A percentile compares a stretch with the other conserved stretches of the same genome.
Conservation (phyloP, 139 green algal genomes). For the Medakamo hakoo region DNA sequence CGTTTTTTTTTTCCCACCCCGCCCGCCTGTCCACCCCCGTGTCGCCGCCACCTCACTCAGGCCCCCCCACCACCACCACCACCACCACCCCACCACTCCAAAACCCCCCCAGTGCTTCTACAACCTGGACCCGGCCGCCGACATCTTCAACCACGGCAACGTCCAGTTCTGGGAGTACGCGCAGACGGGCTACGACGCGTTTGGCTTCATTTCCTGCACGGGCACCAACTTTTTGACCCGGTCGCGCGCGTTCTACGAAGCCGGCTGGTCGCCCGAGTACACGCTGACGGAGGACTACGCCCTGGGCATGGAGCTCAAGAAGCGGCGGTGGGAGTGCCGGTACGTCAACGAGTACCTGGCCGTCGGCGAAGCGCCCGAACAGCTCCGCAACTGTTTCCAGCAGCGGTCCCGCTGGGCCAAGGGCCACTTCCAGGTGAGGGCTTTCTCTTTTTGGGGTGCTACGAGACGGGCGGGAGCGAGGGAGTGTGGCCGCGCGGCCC, state of each 20-base stretch:
- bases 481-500: too few species aligned
- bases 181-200: constrained; percentile 30
- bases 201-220: constrained; percentile 48
- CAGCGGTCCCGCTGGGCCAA: constrained; percentile 72
- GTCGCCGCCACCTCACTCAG: neutral
- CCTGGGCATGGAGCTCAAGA: constrained; percentile 53
- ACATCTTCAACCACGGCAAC: constrained; percentile 82
- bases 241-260: constrained; percentile 29
- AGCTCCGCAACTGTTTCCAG: constrained; percentile 68
- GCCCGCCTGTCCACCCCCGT: too few species aligned
- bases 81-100: constrained; percentile 1
- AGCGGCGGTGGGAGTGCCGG: constrained; percentile 32
- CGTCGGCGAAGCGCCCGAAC: constrained; percentile 58
- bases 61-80: neutral
- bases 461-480: neutral
- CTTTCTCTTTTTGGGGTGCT: too few species aligned
- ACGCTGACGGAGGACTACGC: constrained; percentile 61
- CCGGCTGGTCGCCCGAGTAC: constrained; percentile 55
- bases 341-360: constrained; percentile 65
- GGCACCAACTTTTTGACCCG: constrained; percentile 58
- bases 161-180: constrained; percentile 58
- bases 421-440: constrained; percentile 51
- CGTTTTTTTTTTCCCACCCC: too few species aligned
- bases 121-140: constrained; percentile 50
- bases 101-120: constrained; percentile 48